Base-by-base conservation (phyloP, 495 filamentous ascomycete genomes). In the Penicillium bovifimosum region DNA sequence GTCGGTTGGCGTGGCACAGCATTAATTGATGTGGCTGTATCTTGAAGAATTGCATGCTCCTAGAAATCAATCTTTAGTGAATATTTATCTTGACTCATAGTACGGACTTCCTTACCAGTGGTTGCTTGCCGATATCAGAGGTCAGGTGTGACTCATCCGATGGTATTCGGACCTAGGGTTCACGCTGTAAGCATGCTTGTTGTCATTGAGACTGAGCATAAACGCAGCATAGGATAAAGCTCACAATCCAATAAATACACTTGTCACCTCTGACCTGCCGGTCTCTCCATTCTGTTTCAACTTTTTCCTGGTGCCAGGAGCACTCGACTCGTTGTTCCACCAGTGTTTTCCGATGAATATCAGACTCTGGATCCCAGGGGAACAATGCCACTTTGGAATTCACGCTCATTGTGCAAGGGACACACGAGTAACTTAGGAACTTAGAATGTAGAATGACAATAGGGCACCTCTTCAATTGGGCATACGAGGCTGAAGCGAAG, bases 161-260 rank as follows among this genome's bases (percentile, higher is more conserved):
- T 20, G 36, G 49, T 4, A 59, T n/a, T n/a, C n/a, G n/a, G 7
- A 52, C 56, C 54, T 63, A n/a, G n/a, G n/a, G n/a, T n/a, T 26
- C 9, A 26, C 0, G 17, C 13, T 35, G n/a, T 47, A 9, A 47
- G 45, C 45, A 36, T 14, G 5, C 8, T 46, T 2, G 6, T 2
- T 26, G 0, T 14, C 13, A 13, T 17, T 50, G 27, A 17, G 2
- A 8, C 35, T 28, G 10, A 36, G 32, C n/a, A 26, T 24, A 17
- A 0, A 11, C 14, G 9, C 10, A 47, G 5, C 24, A 49, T 24
- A 1, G 11, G 1, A 1, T 27, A 33, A 1, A 16, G 11, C 63
- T 58, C 24, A 66, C 63, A 54, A 66, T 66, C 63, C 63, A 66
- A 41, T 59, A 64, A 11, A 66, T 62, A 46, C 61, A 64, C 17